phyloP scores from a whole-genome alignment of 2,329 filamentous ascomycete species.

The Hymenoscyphus albidus region DNA sequence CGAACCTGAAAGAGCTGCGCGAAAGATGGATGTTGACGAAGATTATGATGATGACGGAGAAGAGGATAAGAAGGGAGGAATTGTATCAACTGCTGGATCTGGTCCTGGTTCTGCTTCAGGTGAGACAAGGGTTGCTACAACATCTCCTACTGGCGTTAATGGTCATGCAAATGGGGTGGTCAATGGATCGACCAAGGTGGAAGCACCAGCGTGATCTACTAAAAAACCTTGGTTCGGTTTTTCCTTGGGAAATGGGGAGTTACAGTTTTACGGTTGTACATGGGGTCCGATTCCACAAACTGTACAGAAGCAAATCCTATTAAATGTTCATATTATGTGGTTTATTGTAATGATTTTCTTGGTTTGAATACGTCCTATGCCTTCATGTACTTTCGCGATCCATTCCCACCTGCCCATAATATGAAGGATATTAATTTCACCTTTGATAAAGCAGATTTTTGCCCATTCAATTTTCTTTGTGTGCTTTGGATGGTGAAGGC shows the following conservation, averaged over 20 bases:
- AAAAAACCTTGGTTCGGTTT: neutral
- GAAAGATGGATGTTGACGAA: slow-evolving; percentile 96
- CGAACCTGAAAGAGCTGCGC: slow-evolving; percentile 77
- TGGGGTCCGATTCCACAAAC: slow-evolving; percentile 7
- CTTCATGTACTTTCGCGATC: too few relatives aligned
- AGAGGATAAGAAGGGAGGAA: slow-evolving; percentile 67
- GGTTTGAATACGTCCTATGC: neutral
- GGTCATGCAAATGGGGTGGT: slow-evolving; percentile 33
- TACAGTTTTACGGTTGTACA: neutral
- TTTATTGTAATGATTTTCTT: neutral
- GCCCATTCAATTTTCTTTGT: neutral
- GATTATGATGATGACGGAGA: slow-evolving; percentile 95
- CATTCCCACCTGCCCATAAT: too few relatives aligned
- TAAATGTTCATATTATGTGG: neutral
- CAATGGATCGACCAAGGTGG: slow-evolving; percentile 33
- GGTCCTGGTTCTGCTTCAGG: slow-evolving; percentile 39
- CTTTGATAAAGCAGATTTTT: neutral
- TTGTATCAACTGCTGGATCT: slow-evolving; percentile 44
- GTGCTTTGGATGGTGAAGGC: neutral
- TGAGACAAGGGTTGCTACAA: slow-evolving; percentile 47
- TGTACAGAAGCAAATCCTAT: slow-evolving; percentile 13
- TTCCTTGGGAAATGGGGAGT: neutral
- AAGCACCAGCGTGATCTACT: slow-evolving; percentile 20
- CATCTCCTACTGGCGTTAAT: slow-evolving; percentile 42
- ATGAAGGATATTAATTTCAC: too few relatives aligned